Evolutionary conservation across 495 filamentous ascomycete species (phyloP).

Genomic region (Tricharina praecox): DNA sequence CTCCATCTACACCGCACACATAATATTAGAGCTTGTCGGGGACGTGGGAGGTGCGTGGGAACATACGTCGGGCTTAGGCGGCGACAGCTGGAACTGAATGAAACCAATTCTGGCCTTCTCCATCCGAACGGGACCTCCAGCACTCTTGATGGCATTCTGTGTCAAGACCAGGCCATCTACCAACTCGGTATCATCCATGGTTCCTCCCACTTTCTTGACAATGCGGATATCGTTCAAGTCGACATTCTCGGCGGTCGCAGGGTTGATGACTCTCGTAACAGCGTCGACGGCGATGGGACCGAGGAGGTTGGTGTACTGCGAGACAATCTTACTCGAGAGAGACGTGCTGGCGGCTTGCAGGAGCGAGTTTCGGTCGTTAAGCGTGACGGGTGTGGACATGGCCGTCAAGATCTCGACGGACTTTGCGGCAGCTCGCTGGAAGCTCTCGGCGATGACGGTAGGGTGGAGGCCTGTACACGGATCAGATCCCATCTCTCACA

Average conservation of each 20-base stretch:
- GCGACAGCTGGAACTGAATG: constrained; percentile 96
- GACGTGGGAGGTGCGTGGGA: neutral
- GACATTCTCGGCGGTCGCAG: constrained; percentile 88
- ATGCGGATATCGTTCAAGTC: constrained; percentile 92
- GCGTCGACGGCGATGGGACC: constrained; percentile 95
- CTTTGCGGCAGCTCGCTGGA: constrained; percentile 80
- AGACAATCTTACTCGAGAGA: constrained; percentile 95
- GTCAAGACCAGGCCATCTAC: constrained; percentile 86
- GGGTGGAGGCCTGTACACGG: constrained; percentile 60
- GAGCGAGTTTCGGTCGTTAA: constrained; percentile 72
- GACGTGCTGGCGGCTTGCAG: constrained; percentile 95
- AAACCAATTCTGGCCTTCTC: constrained; percentile 95
- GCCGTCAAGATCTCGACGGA: constrained; percentile 79
- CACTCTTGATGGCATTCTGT: constrained; percentile 83
- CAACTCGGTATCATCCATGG: constrained; percentile 96
- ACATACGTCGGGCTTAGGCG: constrained; percentile 88
- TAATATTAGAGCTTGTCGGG: constrained; percentile 9
- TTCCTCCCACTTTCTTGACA: constrained; percentile 93
- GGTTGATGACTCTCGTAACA: constrained; percentile 83
- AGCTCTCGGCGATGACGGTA: constrained; percentile 91
- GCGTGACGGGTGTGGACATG: constrained; percentile 87
- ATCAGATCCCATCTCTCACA: too few species aligned
- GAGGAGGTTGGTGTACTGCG: constrained; percentile 80
- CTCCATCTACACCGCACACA: constrained; percentile 54
- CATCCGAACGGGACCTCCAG: constrained; percentile 77